Base-by-base conservation (phyloP, 345 rosid genomes). In the Gossypium ekmanianum region DNA sequence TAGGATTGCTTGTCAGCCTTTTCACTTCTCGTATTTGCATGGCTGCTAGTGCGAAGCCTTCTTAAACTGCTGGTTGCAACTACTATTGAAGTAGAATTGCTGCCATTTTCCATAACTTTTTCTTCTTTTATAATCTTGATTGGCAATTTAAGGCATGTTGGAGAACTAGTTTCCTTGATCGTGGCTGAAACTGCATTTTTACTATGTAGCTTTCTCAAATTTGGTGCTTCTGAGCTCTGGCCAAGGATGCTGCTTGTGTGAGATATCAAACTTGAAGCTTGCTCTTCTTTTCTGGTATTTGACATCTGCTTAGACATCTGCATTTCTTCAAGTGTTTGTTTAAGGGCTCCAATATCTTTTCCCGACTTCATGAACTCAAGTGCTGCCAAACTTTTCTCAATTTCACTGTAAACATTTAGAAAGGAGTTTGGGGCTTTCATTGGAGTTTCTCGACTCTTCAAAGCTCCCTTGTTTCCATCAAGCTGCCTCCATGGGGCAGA, bases 321-420 rank as follows among this genome's bases (percentile, higher is more conserved):
- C 93, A 87, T 93, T 63, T 92, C 96, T 82, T 86, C 93, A 61
- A 90, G 93, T 79, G 88, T 89, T 78, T 90, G 98, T 80, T 90
- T 89, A 45, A 89, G 97, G 79, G 94, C 91, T 82, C 92, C 88
- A 67, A 89, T 94, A 81, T 90, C 99, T 83, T 90, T 93, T 73
- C 92, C 97, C 0, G 99, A 85, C 75, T 81, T 82, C 74, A 83
- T 83, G 84, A 91, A 95, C 85, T 90, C 90, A 7, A 86, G 86
- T 79, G 91, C 90, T 26, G 90, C 83, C 85, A 88, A 80, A 80
- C 90, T 82, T 75, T 90, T 91, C 90, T 95, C 91, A 18, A 91
- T 89, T 81, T 91, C 94, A 74, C 91, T 94, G 62, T 89, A 88
- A 75, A 92, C 89, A 10, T 92, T 83, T 51, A 79, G 77, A 52